Conservation (phyloP, 345 rosid genomes). For the Aethionema arabicum region DNA sequence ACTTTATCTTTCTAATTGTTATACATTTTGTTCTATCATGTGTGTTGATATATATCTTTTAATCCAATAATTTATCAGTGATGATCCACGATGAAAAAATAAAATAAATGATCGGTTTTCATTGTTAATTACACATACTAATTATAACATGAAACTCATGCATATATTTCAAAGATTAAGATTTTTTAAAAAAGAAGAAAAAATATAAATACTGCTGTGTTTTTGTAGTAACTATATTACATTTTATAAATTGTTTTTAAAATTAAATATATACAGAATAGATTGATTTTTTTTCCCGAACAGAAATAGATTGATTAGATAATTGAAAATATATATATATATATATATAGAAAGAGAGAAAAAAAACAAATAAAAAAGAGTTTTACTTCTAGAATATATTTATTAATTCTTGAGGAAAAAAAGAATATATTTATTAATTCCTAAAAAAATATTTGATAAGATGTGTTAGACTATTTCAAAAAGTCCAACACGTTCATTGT, state of each 20-base stretch:
- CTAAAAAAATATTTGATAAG: background rate
- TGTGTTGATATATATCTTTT: background rate
- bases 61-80: background rate
- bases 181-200: too few relatives aligned
- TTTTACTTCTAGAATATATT: constrained; percentile 29
- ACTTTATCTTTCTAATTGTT: background rate
- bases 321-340: too few relatives aligned
- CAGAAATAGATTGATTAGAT: too few relatives aligned
- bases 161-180: background rate
- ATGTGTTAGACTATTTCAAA: constrained; percentile 20
- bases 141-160: background rate
- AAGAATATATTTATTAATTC: constrained; percentile 12
- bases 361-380: too few relatives aligned
- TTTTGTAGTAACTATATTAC: too few relatives aligned
- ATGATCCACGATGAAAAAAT: background rate
- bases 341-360: too few relatives aligned
- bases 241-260: too few relatives aligned
- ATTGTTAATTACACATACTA: too few relatives aligned
- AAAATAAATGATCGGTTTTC: background rate
- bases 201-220: too few relatives aligned
- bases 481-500: constrained; percentile 25
- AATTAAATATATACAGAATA: too few relatives aligned
- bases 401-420: too few relatives aligned
- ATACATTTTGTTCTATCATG: constrained; percentile 12
- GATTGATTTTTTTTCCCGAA: too few relatives aligned